Evolutionary conservation across 2,329 filamentous ascomycete genomes (phyloP), one percentile per base, ranked within the genome.

Genomic region (Emmonsiellopsis sp.): DNA sequence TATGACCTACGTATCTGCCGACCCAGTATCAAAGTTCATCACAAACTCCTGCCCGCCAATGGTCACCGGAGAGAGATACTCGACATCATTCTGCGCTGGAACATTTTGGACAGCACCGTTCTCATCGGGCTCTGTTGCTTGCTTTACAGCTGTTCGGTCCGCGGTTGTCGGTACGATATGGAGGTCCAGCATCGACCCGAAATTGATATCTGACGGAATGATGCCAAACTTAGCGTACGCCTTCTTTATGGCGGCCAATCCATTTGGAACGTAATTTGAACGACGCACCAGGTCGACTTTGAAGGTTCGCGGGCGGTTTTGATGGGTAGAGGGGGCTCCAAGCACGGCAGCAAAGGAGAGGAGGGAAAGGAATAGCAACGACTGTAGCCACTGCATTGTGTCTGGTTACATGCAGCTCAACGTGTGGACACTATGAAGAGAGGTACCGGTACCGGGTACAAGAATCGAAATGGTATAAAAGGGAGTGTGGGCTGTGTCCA

Each of bases 1-100:
- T n/a, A 13, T n/a, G 7, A 66, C 78, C 65, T 76, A 82, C 73
- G 87, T 76, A 67, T 89, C 86, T 10, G 85, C 80, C 1, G 85
- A 88, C 54, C 86, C 86, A n/a, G 84, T 85, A 68, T 89, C 86
- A 64, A 89, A 87, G 66, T 87, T 81, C 65, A 89, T 71, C 63
- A 83, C 81, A 54, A 89, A 62, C 4, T 76, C 78, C 70, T 89
- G 85, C 5, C 82, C 83, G 55, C 86, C 86, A 58, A 89, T 79
- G n/a, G 66, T 77, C 51, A 89, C 82, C 0, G 84, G 83, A 0
- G 83, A 79, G 10, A 91, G 76, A 62, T 87, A 91, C 55, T 88
- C 82, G 47, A 80, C 75, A 62, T 87, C 86, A 60, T 83, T 81
- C 44, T 78, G 70, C 58, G 84, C 80, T 10, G 84, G 82, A 31